Percentiles rank a stretch among this genome's conserved stretches.
phyloP scores from a whole-genome alignment of 164 flowering plant species.

The Malania oleifera region DNA sequence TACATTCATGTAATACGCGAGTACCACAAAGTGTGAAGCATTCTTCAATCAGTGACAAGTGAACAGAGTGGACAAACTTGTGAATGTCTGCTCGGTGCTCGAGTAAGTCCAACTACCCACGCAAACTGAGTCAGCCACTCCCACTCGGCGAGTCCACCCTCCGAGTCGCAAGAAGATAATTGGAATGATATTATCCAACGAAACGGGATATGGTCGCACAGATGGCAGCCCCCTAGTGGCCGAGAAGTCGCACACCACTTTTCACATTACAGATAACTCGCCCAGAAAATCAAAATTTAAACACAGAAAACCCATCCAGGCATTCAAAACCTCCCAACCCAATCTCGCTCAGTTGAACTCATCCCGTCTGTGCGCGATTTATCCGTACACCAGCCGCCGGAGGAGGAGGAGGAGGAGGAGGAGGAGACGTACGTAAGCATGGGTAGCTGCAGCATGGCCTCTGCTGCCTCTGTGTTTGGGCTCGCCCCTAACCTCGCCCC shows the following conservation, averaged over 20 bases:
- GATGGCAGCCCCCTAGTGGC: constrained; percentile 58
- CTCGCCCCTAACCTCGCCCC: constrained; percentile 32
- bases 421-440: constrained; percentile 14
- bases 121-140: too few species aligned
- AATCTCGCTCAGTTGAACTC: neutral
- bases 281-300: neutral
- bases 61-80: too few species aligned
- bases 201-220: constrained; percentile 48
- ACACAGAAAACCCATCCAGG: neutral
- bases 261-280: constrained; percentile 19
- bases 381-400: neutral
- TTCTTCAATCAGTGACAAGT: too few species aligned
- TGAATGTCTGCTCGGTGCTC: too few species aligned
- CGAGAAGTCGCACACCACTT: constrained; percentile 17
- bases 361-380: neutral
- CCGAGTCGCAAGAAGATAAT: constrained; percentile 3
- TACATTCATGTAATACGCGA: too few species aligned
- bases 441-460: constrained; percentile 70
- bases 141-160: neutral
- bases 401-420: constrained; percentile 1
- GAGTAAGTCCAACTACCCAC: too few species aligned
- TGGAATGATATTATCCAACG: constrained; percentile 46
- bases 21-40: too few species aligned
- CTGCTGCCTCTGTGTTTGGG: constrained; percentile 62
- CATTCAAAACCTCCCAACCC: constrained; percentile 18